Percentiles rank a stretch among this genome's conserved stretches.
phyloP scores from a whole-genome alignment of 345 rosid species.

The Hirschfeldia incana region DNA sequence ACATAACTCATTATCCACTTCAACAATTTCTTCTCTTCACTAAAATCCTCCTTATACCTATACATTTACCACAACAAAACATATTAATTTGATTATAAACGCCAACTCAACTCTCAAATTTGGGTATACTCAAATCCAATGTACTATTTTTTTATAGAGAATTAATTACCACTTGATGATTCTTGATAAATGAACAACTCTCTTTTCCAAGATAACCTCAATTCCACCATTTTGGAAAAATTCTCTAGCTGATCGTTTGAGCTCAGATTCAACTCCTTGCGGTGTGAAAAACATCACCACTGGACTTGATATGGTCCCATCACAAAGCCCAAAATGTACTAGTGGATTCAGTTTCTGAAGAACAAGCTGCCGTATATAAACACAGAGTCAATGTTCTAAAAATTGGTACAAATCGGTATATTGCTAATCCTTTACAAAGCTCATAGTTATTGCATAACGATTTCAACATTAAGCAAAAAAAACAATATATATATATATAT shows the following conservation, averaged over 20 bases:
- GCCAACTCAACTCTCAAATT: too few species aligned
- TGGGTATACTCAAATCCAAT: too few species aligned
- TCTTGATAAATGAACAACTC: slow-evolving; percentile 61
- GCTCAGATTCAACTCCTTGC: slow-evolving; percentile 64
- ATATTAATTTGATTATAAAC: background rate
- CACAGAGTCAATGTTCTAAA: too few species aligned
- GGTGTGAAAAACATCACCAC: slow-evolving; percentile 71
- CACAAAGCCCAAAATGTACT: slow-evolving; percentile 82
- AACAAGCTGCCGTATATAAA: slow-evolving; percentile 48
- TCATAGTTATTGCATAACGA: too few species aligned
- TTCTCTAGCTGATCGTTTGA: slow-evolving; percentile 67
- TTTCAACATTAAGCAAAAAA: background rate
- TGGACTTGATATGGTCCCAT: slow-evolving; percentile 85
- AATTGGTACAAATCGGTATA: too few species aligned
- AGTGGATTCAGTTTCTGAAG: slow-evolving; percentile 64
- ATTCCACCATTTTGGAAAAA: slow-evolving; percentile 69
- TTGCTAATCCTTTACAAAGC: too few species aligned
- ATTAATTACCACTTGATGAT: slow-evolving; percentile 75
- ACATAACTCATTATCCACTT: slow-evolving; percentile 71
- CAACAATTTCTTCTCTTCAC: slow-evolving; percentile 62
- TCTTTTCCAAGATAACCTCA: slow-evolving; percentile 58
- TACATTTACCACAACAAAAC: slow-evolving; percentile 13
- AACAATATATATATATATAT: background rate
- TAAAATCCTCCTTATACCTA: slow-evolving; percentile 78
- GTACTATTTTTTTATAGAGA: too few species aligned